These are phyloP conservation scores for Nakazawaea peltata DNA, from an alignment of 805 yeast genomes.

Conservation along the genomic window DNA sequence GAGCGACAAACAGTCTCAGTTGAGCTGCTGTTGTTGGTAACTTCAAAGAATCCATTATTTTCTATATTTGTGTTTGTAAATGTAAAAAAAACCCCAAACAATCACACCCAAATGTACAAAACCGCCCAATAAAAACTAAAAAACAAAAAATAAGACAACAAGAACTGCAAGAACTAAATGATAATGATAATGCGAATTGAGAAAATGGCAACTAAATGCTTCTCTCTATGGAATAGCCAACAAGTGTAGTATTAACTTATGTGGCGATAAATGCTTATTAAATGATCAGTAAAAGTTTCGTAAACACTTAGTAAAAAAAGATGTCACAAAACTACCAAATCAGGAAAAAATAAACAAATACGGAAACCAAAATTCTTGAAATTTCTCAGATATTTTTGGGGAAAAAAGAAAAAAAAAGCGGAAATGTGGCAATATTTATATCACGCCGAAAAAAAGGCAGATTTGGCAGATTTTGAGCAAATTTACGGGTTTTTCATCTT, in stretches of 20 bases:
- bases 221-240: constrained; percentile 1
- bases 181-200: not conserved
- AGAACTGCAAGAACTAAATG: not conserved
- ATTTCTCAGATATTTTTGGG: too few relatives aligned
- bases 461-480: constrained; percentile 4
- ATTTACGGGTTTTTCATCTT: not conserved
- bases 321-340: too few relatives aligned
- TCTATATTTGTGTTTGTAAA: not conserved
- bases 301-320: too few relatives aligned
- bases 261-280: too few relatives aligned
- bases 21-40: constrained; percentile 73
- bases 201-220: constrained; percentile 5
- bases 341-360: too few relatives aligned
- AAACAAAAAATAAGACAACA: not conserved
- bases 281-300: too few relatives aligned
- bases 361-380: too few relatives aligned
- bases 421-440: constrained; percentile 1
- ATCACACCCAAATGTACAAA: too few relatives aligned
- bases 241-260: not conserved
- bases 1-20: constrained; percentile 66
- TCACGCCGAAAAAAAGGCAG: constrained; percentile 1
- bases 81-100: too few relatives aligned
- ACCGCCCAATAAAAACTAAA: not conserved
- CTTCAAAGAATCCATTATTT: constrained; percentile 59
- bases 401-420: constrained; percentile 5